These are phyloP conservation scores for Saccharomycopsis javanensis DNA, from an alignment of 805 yeast genomes.

Conservation along the genomic window DNA sequence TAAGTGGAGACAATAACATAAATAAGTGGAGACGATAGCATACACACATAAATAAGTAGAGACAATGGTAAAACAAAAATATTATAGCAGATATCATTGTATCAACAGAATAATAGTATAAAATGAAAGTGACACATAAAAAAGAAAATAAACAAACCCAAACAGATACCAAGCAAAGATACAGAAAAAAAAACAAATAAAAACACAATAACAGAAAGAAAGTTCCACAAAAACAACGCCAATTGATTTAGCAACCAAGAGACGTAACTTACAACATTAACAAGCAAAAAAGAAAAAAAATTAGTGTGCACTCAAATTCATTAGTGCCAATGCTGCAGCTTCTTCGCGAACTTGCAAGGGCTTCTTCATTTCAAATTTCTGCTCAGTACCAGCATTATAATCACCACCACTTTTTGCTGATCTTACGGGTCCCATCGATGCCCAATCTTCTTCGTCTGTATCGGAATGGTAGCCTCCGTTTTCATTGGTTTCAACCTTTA, in stretches of 20 bases:
- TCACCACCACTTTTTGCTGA: constrained; percentile 3
- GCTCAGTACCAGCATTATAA: neutral
- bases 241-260: neutral
- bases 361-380: constrained; percentile 21
- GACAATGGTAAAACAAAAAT: too few species aligned
- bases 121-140: neutral
- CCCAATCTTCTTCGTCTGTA: constrained; percentile 98
- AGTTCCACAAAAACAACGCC: neutral
- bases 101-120: too few species aligned
- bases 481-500: neutral
- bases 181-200: neutral
- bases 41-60: too few species aligned
- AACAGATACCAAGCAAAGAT: neutral
- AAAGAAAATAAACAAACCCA: neutral
- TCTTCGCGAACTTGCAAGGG: constrained; percentile 30
- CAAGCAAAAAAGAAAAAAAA: neutral
- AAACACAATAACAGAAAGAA: neutral
- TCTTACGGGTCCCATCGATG: constrained; percentile 67
- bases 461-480: constrained; percentile 36
- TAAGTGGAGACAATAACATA: too few species aligned
- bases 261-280: neutral
- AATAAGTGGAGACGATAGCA: too few species aligned
- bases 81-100: too few species aligned
- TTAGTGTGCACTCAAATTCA: constrained; percentile 32
- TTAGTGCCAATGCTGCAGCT: constrained; percentile 57